Conservation (phyloP, 179 eudicot species). For the Beta macrorhiza region DNA sequence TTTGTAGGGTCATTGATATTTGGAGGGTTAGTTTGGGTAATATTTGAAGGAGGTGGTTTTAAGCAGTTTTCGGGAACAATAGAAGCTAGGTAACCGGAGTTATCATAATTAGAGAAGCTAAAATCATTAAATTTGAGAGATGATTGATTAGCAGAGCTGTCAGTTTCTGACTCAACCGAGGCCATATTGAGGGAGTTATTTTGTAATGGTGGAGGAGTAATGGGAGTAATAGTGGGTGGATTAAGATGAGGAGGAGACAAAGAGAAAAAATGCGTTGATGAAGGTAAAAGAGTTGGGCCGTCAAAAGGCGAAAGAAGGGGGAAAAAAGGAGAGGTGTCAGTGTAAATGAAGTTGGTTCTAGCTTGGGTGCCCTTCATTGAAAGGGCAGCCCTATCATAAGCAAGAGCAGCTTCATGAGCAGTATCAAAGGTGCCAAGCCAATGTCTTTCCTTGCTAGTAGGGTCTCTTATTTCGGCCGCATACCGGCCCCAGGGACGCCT, state of each 20-base stretch:
- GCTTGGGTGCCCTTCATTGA: constrained; percentile 81
- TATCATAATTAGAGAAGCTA: constrained; percentile 34
- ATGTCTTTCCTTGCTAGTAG: constrained; percentile 80
- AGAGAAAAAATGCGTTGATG: constrained; percentile 26
- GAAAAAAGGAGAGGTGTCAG: constrained; percentile 44
- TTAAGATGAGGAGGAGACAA: constrained; percentile 13
- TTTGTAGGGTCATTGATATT: background rate
- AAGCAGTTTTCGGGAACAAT: constrained; percentile 75
- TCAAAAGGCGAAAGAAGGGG: constrained; percentile 40
- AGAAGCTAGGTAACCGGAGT: constrained; percentile 72
- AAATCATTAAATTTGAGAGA: constrained; percentile 14
- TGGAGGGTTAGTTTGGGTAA: background rate
- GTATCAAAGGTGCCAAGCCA: constrained; percentile 95
- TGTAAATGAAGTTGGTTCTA: constrained; percentile 79
- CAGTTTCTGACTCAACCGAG: constrained; percentile 25
- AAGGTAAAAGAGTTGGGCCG: constrained; percentile 29
- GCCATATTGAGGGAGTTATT: background rate
- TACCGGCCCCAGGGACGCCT: constrained; percentile 87
- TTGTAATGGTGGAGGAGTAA: constrained; percentile 2
- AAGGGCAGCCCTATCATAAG: constrained; percentile 92
- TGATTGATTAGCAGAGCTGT: constrained; percentile 24
- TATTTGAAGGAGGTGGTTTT: constrained; percentile 42
- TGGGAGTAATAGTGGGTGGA: background rate
- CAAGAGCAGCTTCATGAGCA: constrained; percentile 92
- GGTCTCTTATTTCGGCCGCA: constrained; percentile 87